A percentile compares a stretch with the other conserved stretches of the same genome.
These are phyloP conservation scores for Fusarium nodosum DNA, from an alignment of 2,329 filamentous ascomycete species.

Conservation along the genomic window DNA sequence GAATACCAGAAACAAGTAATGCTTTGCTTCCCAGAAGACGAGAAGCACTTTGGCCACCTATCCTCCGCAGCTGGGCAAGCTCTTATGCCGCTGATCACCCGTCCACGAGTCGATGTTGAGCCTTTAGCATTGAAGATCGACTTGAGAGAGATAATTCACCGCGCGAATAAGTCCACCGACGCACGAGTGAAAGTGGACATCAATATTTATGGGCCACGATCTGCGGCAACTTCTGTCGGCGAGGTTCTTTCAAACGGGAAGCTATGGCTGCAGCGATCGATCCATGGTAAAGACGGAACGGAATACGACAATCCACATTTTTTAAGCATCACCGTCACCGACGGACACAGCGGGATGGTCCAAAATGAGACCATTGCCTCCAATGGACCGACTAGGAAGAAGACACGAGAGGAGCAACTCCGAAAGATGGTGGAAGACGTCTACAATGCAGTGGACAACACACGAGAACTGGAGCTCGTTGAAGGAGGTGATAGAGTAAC, in stretches of 20 bases:
- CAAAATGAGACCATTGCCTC: not conserved
- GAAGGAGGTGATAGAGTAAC: constrained; percentile 17
- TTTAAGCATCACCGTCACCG: not conserved
- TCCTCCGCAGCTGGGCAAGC: not conserved
- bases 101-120: not conserved
- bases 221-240: fast-evolving
- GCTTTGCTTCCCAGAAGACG: constrained; percentile 12
- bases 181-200: constrained; percentile 19
- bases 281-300: not conserved
- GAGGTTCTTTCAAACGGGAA: not conserved
- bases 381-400: fast-evolving
- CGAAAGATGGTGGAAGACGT: constrained; percentile 18
- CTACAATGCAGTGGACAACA: constrained; percentile 24
- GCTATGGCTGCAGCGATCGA: constrained; percentile 17
- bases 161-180: constrained; percentile 1
- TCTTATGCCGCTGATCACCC: not conserved
- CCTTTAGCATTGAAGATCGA: constrained; percentile 2
- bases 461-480: not conserved
- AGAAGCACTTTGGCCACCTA: not conserved
- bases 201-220: constrained; percentile 3
- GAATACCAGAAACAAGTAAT: constrained; percentile 14
- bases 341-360: fast-evolving
- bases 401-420: constrained; percentile 18
- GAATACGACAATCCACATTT: constrained; percentile 20
- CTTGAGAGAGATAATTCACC: constrained; percentile 9